phyloP scores from a whole-genome alignment of 768 basidiomycete genomes.

The Agrocybe chaxingu region DNA sequence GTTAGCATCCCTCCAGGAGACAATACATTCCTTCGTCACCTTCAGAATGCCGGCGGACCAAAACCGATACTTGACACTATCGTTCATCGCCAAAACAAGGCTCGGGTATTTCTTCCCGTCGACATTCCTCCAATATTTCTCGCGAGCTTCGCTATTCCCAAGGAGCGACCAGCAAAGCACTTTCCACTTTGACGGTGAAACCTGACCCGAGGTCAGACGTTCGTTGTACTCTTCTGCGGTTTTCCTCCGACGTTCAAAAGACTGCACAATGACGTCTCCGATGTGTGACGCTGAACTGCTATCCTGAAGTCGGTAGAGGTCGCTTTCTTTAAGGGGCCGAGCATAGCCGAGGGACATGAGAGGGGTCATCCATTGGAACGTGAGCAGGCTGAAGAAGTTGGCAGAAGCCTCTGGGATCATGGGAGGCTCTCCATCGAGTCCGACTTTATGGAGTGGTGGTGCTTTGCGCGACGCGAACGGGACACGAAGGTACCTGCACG shows the following conservation, averaged over 20 bases:
- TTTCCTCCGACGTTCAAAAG: slow-evolving; percentile 56
- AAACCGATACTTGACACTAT: slow-evolving; percentile 73
- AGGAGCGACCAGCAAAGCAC: slow-evolving; percentile 58
- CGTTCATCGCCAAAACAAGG: slow-evolving; percentile 66
- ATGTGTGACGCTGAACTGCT: slow-evolving; percentile 58
- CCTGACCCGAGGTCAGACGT: slow-evolving; percentile 60
- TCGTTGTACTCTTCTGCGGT: slow-evolving; percentile 70
- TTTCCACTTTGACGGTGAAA: slow-evolving; percentile 47
- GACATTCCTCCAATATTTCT: slow-evolving; percentile 60
- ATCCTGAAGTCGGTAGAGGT: slow-evolving; percentile 78
- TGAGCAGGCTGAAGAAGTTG: slow-evolving; percentile 52
- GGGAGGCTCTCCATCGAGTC: slow-evolving; percentile 51
- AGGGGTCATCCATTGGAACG: slow-evolving; percentile 76
- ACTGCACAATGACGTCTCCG: slow-evolving; percentile 58
- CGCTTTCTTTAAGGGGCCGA: slow-evolving; percentile 75
- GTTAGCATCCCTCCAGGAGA: no score
- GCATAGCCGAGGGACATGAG: slow-evolving; percentile 74
- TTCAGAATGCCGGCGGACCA: slow-evolving; percentile 66
- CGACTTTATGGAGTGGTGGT: slow-evolving; percentile 42
- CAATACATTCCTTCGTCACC: slow-evolving; percentile 33
- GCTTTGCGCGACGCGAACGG: slow-evolving; percentile 37
- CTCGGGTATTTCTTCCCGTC: slow-evolving; percentile 64
- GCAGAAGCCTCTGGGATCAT: slow-evolving; percentile 69
- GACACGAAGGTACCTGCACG: slow-evolving; percentile 25
- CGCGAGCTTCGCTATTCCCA: slow-evolving; percentile 48